Percentiles rank a stretch among this genome's conserved stretches.
Evolutionary conservation across 148 eudicot species (phyloP).

Genomic region (Arbutus unedo): DNA sequence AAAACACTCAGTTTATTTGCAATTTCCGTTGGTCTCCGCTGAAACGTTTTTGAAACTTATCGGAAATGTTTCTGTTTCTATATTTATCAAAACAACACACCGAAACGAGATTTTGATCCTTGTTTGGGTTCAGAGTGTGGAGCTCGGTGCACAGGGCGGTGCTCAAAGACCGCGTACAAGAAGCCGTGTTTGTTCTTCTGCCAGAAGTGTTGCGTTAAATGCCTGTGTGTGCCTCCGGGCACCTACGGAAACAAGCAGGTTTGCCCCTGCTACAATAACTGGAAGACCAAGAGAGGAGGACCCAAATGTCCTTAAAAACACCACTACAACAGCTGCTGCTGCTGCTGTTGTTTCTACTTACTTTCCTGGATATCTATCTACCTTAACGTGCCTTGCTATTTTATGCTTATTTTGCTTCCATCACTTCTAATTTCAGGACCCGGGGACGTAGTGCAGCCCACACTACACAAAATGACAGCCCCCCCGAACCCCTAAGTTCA

Average conservation of each 20-base stretch:
- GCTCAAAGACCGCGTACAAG: constrained; percentile 45
- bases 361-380: background rate
- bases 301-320: constrained; percentile 47
- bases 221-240: constrained; percentile 61
- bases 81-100: background rate
- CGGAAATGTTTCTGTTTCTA: background rate
- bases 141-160: constrained; percentile 34
- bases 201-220: constrained; percentile 45
- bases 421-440: background rate
- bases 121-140: constrained; percentile 36
- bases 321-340: background rate
- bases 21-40: no score
- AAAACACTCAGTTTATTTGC: no score
- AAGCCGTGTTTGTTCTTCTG: constrained; percentile 50
- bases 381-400: background rate
- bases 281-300: constrained; percentile 59
- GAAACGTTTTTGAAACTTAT: no score
- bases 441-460: no score
- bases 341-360: no score
- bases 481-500: no score
- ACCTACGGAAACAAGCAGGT: constrained; percentile 57
- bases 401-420: background rate
- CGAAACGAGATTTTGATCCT: background rate
- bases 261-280: constrained; percentile 66
- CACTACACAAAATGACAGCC: no score